Conservation (phyloP, 2,329 filamentous ascomycete species). For the Ploettnerulaceae sp. region DNA sequence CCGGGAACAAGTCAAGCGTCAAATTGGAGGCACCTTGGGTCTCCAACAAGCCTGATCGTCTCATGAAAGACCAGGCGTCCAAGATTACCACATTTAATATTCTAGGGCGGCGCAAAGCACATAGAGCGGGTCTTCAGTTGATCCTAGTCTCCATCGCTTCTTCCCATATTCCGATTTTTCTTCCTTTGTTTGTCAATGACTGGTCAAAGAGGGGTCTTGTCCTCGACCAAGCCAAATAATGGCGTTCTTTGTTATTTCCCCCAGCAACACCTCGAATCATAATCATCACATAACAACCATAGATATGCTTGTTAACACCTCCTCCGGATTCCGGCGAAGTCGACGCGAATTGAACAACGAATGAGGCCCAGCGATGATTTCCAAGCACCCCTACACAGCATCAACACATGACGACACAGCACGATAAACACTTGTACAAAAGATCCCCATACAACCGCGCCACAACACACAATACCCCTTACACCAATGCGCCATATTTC, state of each 20-base stretch:
- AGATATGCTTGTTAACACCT: conserved; percentile 14
- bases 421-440: conserved; percentile 25
- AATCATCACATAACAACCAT: conserved; percentile 20
- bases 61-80: conserved; percentile 16
- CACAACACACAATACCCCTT: conserved; percentile 20
- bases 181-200: conserved; percentile 23
- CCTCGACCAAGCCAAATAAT: conserved; percentile 28
- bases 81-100: conserved; percentile 28
- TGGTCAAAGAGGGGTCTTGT: conserved; percentile 35
- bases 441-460: conserved; percentile 13
- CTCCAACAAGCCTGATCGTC: conserved; percentile 33
- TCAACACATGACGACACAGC: conserved; percentile 14
- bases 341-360: conserved; percentile 25
- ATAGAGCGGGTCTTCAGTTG: conserved; percentile 20
- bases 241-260: conserved; percentile 26
- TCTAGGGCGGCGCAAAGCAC: conserved; percentile 24
- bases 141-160: conserved; percentile 12
- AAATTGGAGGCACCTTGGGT: conserved; percentile 51
- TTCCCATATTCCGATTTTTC: conserved; percentile 16
- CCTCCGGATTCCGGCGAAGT: conserved; percentile 28
- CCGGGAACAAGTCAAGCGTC: conserved; percentile 93
- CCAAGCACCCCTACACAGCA: conserved; percentile 17
- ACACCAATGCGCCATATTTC: conserved; percentile 25
- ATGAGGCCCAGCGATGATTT: conserved; percentile 12
- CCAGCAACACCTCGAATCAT: conserved; percentile 15